These are phyloP conservation scores for Ajuga chamaepitys DNA, from an alignment of 257 asterid species.

Conservation along the genomic window DNA sequence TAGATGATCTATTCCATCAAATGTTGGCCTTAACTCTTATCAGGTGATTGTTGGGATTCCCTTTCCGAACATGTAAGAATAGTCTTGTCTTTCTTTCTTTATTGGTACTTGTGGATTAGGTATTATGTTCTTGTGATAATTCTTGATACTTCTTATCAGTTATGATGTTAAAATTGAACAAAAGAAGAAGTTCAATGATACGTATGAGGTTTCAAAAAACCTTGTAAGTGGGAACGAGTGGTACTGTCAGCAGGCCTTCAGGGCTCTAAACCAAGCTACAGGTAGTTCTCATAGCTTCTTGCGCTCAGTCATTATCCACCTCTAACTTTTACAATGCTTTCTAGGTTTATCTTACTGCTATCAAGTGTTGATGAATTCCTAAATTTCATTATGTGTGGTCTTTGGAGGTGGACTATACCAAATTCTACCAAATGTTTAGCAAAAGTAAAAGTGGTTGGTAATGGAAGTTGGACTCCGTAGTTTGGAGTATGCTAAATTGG, in stretches of 20 bases:
- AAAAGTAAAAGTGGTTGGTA: neutral
- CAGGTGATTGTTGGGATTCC: slow-evolving; percentile 96
- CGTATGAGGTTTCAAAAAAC: slow-evolving; percentile 57
- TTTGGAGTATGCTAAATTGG: neutral
- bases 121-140: slow-evolving; percentile 11
- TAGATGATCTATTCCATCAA: slow-evolving; percentile 7
- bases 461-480: neutral
- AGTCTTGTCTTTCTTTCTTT: slow-evolving; percentile 8
- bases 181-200: slow-evolving; percentile 87
- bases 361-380: neutral
- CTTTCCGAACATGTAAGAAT: slow-evolving; percentile 82
- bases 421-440: neutral
- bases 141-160: slow-evolving; percentile 37
- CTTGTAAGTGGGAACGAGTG: slow-evolving; percentile 87
- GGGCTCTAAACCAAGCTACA: slow-evolving; percentile 97
- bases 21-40: slow-evolving; percentile 46
- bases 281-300: slow-evolving; percentile 33
- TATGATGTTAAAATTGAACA: slow-evolving; percentile 68
- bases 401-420: neutral
- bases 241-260: slow-evolving; percentile 97
- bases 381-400: neutral
- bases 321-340: neutral
- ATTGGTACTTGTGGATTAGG: slow-evolving; percentile 9
- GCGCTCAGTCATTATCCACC: neutral
- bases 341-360: neutral